Percentiles rank a stretch among this genome's conserved stretches.
Evolutionary conservation across 2,329 filamentous ascomycete genomes (phyloP).

Genomic region (Calonectria montana): DNA sequence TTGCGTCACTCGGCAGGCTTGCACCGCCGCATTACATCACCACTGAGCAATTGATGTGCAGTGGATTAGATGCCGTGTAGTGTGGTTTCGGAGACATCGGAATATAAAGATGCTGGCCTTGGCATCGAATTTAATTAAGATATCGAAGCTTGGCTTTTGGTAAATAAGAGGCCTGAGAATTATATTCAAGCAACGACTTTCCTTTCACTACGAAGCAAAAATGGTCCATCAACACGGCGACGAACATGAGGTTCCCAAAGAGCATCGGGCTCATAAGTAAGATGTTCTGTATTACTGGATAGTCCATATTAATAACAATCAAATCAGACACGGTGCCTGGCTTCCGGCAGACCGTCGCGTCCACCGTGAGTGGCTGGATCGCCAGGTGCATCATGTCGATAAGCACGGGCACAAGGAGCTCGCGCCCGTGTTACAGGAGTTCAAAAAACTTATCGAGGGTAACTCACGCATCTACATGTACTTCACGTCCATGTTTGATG

Average conservation of each 20-base stretch:
- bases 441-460: conserved; percentile 73
- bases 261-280: conserved; percentile 59
- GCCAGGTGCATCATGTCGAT: conserved; percentile 63
- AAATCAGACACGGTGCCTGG: conserved; percentile 67
- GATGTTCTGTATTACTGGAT: conserved; percentile 15
- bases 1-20: not conserved
- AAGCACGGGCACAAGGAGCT: conserved; percentile 60
- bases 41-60: not conserved
- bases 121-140: not conserved
- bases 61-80: not conserved
- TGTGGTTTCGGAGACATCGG: not conserved
- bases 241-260: conserved; percentile 61
- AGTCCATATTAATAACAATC: not conserved
- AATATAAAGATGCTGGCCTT: not conserved
- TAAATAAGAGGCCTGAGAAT: too few species aligned
- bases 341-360: conserved; percentile 71
- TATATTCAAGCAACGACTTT: not conserved
- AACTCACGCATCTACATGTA: conserved; percentile 75
- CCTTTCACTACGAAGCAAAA: conserved; percentile 26
- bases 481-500: conserved; percentile 75
- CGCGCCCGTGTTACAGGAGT: conserved; percentile 72
- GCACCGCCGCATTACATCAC: not conserved
- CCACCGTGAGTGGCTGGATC: conserved; percentile 72
- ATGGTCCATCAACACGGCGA: conserved; percentile 65
- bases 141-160: too few species aligned